phyloP scores from a whole-genome alignment of 2,329 filamentous ascomycete genomes.

The Clathrospora elynae region DNA sequence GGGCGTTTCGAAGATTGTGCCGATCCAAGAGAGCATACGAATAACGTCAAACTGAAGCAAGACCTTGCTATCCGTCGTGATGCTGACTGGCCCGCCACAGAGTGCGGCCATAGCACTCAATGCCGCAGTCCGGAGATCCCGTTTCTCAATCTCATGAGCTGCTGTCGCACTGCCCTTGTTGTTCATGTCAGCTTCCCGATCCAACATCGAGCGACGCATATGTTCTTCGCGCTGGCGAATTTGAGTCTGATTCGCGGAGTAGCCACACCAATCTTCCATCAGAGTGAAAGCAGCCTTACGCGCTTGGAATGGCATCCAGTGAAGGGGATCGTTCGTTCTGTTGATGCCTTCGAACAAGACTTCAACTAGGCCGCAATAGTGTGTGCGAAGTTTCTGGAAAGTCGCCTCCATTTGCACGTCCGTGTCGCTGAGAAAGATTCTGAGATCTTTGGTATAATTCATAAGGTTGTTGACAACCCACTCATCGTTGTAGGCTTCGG shows the following conservation, averaged over 20 bases:
- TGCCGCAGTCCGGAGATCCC: conserved; percentile 85
- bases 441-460: conserved; percentile 87
- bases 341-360: conserved; percentile 92
- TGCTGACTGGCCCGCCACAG: conserved; percentile 80
- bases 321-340: conserved; percentile 77
- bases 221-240: conserved; percentile 82
- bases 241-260: conserved; percentile 86
- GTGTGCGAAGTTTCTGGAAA: conserved; percentile 86
- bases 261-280: conserved; percentile 99
- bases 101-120: conserved; percentile 94
- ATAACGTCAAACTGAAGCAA: conserved; percentile 88
- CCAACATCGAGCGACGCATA: conserved; percentile 83
- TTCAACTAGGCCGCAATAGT: conserved; percentile 94
- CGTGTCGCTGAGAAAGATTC: conserved; percentile 91
- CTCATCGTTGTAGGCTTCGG: conserved; percentile 80
- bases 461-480: conserved; percentile 90
- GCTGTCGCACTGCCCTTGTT: conserved; percentile 81
- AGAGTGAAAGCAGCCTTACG: conserved; percentile 92
- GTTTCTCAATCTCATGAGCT: conserved; percentile 95
- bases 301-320: conserved; percentile 98
- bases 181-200: conserved; percentile 72
- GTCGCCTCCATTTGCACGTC: conserved; percentile 95
- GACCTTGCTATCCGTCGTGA: conserved; percentile 86
- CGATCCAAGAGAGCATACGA: conserved; percentile 93
- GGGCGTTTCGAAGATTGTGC: conserved; percentile 88